A percentile compares a stretch with the other conserved stretches of the same genome.
phyloP scores from a whole-genome alignment of 352 stramenopile species.

The Phytophthora cryptogea region DNA sequence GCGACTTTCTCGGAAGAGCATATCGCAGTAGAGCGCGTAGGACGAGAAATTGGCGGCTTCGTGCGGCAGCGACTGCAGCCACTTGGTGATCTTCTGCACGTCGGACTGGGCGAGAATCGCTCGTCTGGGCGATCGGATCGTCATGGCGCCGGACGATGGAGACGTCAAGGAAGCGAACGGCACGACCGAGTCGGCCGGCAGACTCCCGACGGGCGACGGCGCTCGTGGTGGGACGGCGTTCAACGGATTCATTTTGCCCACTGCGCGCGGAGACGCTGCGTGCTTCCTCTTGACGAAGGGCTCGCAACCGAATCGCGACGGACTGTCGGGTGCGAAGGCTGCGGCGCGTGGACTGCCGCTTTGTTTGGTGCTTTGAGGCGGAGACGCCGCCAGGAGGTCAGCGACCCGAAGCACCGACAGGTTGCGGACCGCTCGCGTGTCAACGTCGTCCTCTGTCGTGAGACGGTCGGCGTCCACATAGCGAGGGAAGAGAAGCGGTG shows the following conservation, averaged over 20 bases:
- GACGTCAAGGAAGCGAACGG: slow-evolving; percentile 14
- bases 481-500: slow-evolving; percentile 23
- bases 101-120: slow-evolving; percentile 49
- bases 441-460: not conserved
- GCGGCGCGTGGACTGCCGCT: slow-evolving; percentile 16
- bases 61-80: slow-evolving; percentile 55
- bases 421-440: slow-evolving; percentile 4
- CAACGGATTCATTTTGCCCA: slow-evolving; percentile 24
- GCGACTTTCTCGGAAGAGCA: slow-evolving; percentile 68
- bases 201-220: slow-evolving; percentile 38
- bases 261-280: slow-evolving; percentile 13
- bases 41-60: slow-evolving; percentile 56
- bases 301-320: slow-evolving; percentile 3
- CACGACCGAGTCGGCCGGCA: slow-evolving; percentile 35
- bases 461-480: slow-evolving; percentile 24
- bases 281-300: slow-evolving; percentile 22
- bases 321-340: slow-evolving; percentile 4
- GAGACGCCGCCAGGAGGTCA: slow-evolving; percentile 11
- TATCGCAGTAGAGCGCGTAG: slow-evolving; percentile 78
- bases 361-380: slow-evolving; percentile 11
- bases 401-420: slow-evolving; percentile 23
- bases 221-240: slow-evolving; percentile 21
- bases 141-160: not conserved
- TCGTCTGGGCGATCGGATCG: slow-evolving; percentile 22
- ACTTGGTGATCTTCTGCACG: slow-evolving; percentile 64